Evolutionary conservation across 371 early-diverging fungal species (phyloP).

Genomic region (Mortierella sp.): DNA sequence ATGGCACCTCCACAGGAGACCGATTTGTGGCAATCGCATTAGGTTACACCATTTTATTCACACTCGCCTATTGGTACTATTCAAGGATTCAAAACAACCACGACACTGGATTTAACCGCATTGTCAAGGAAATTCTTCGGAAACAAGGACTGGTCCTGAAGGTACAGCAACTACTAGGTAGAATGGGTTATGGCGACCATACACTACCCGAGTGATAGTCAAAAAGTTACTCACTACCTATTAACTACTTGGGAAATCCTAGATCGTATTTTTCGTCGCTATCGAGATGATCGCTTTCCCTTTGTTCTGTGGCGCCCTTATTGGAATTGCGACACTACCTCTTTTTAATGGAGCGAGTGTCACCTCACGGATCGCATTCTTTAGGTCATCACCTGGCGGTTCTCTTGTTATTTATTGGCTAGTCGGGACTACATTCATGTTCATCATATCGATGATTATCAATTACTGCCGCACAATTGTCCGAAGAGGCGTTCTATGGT

Average conservation of each 20-base stretch:
- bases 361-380: slow-evolving; percentile 59
- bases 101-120: slow-evolving; percentile 53
- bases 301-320: slow-evolving; percentile 80
- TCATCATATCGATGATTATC: slow-evolving; percentile 86
- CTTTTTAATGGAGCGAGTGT: slow-evolving; percentile 71
- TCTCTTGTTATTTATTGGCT: slow-evolving; percentile 88
- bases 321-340: slow-evolving; percentile 79
- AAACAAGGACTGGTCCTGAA: slow-evolving; percentile 70
- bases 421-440: slow-evolving; percentile 91
- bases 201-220: too few relatives aligned
- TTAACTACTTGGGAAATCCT: neutral
- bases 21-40: slow-evolving; percentile 46
- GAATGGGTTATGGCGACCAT: too few relatives aligned
- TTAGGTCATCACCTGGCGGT: slow-evolving; percentile 67
- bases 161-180: slow-evolving; percentile 6
- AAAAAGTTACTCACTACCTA: too few relatives aligned
- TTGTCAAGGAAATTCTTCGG: slow-evolving; percentile 58
- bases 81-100: slow-evolving; percentile 21
- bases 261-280: slow-evolving; percentile 79
- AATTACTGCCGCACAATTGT: slow-evolving; percentile 78
- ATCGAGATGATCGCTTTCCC: slow-evolving; percentile 91
- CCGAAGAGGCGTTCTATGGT: slow-evolving; percentile 95
- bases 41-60: slow-evolving; percentile 51
- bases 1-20: slow-evolving; percentile 49
- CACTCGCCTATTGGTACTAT: slow-evolving; percentile 38